Evolutionary conservation across 2,329 filamentous ascomycete genomes (phyloP), one percentile per base, ranked within the genome.

Genomic region (Aspergillus ochraceoroseus): DNA sequence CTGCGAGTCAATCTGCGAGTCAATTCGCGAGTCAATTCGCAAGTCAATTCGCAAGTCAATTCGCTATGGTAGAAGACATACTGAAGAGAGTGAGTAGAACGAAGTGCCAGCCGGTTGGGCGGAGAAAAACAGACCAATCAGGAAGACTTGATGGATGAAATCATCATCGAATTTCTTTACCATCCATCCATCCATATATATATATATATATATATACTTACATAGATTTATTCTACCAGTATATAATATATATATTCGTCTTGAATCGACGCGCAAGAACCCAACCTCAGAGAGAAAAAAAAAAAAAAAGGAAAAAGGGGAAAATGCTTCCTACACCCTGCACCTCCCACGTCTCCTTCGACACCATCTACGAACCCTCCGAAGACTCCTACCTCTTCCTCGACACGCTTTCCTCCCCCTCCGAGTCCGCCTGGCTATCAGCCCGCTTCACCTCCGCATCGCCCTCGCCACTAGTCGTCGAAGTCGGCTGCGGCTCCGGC

Each of bases 371-470:
- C 68, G 89, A 95, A 61, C 92, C 92, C 23, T 84, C 90, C 7
- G 92, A 98, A 67, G 92, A 98, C 70, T 95, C 89, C 4, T 98
- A 87, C 61, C 78, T 98, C 30, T 77, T 98, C 33, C 79, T 98
- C 19, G 90, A 98, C 68, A 94, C 89, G 0, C 76, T 98, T 30
- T 90, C 89, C 0, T 83, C 82, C 1, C 44, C 71, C 0, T 62
- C 75, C 2, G 87, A 95, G 66, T 77, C 72, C 3, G 52, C 68
- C 15, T 95, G 87, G 63, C 77, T 95, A 13, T 71, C 72, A 12
- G 43, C 66, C 4, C 77, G 77, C 29, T 94, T 95, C 59, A 30
- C 38, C 5, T 12, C 34, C 26, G 14, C 43, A 2, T 34, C 33
- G 6, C 31, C 50, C 12, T 22, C 25, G 47, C 80, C 83, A 0